Percentiles rank a stretch among this genome's conserved stretches.
phyloP scores from a whole-genome alignment of 495 filamentous ascomycete genomes.

The Hypoxylon crocopeplum region DNA sequence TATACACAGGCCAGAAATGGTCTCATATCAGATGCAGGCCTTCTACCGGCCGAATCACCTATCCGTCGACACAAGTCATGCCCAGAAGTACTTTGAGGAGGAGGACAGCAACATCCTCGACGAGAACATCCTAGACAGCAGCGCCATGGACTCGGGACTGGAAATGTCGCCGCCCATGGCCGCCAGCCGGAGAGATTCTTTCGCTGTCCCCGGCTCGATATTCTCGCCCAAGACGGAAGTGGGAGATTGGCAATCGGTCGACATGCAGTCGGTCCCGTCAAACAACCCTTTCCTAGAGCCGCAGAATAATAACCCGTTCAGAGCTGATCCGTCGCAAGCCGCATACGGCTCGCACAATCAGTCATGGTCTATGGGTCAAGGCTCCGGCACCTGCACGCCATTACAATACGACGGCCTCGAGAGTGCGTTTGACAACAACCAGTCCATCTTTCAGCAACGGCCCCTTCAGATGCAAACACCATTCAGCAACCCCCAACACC shows the following conservation, averaged over 20 bases:
- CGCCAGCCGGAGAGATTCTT: constrained; percentile 72
- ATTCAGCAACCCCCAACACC: constrained; percentile 57
- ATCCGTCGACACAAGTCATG: constrained; percentile 65
- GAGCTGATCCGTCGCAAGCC: constrained; percentile 40
- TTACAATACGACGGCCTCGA: constrained; percentile 70
- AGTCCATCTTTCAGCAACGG: constrained; percentile 59
- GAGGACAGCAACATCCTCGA: constrained; percentile 84
- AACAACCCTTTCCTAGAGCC: constrained; percentile 69
- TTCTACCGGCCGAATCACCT: constrained; percentile 69
- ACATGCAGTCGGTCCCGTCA: constrained; percentile 62
- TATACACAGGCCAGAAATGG: constrained; percentile 53
- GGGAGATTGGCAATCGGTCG: constrained; percentile 66
- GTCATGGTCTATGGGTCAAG: constrained; percentile 67
- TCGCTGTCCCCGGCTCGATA: constrained; percentile 69
- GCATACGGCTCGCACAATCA: constrained; percentile 56
- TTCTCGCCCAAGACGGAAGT: constrained; percentile 75
- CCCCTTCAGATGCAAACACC: constrained; percentile 58
- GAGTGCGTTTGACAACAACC: constrained; percentile 64
- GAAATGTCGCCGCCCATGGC: constrained; percentile 72
- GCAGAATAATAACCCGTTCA: constrained; percentile 58
- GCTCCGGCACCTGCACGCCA: constrained; percentile 57
- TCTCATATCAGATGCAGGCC: constrained; percentile 61
- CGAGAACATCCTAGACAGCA: constrained; percentile 80
- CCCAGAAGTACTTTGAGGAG: constrained; percentile 72
- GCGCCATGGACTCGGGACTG: constrained; percentile 66